Conservation (phyloP, 306 rosid species). For the Crotalaria pallida region DNA sequence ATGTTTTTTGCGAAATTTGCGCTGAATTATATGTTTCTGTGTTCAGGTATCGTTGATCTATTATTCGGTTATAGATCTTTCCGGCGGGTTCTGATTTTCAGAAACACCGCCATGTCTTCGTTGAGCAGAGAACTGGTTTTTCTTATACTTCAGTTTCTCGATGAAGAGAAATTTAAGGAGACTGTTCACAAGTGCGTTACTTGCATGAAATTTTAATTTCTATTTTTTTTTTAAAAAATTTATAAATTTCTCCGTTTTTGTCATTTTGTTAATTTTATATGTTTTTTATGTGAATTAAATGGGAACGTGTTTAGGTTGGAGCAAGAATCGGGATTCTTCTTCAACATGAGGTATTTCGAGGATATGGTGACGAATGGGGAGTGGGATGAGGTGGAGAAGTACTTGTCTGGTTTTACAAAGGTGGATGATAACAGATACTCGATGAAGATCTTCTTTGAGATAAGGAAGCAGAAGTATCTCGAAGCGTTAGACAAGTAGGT, state of each 20-base stretch:
- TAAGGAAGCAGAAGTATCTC: constrained; percentile 94
- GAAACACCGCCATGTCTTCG: constrained; percentile 72
- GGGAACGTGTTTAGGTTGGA: constrained; percentile 76
- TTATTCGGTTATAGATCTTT: constrained; percentile 46
- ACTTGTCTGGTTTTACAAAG: constrained; percentile 95
- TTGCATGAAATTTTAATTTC: neutral
- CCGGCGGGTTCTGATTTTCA: constrained; percentile 10
- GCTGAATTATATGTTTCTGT: constrained; percentile 33
- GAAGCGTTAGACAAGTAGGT: constrained; percentile 96
- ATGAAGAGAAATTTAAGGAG: constrained; percentile 98
- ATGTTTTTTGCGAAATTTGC: neutral
- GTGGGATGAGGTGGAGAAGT: constrained; percentile 99
- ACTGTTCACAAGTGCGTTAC: constrained; percentile 80
- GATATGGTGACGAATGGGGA: constrained; percentile 97
- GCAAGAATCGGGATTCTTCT: constrained; percentile 97
- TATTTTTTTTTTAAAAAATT: no score
- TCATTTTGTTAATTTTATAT: neutral
- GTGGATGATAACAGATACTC: constrained; percentile 98
- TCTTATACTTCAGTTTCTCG: constrained; percentile 99
- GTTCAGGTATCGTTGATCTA: constrained; percentile 56
- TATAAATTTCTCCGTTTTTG: neutral
- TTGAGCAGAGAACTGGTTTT: constrained; percentile 98
- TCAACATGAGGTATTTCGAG: constrained; percentile 94
- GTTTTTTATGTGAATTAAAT: constrained; percentile 23
- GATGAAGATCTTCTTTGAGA: constrained; percentile 98